phyloP scores from a whole-genome alignment of 306 rosid genomes.

The Comarum palustre region DNA sequence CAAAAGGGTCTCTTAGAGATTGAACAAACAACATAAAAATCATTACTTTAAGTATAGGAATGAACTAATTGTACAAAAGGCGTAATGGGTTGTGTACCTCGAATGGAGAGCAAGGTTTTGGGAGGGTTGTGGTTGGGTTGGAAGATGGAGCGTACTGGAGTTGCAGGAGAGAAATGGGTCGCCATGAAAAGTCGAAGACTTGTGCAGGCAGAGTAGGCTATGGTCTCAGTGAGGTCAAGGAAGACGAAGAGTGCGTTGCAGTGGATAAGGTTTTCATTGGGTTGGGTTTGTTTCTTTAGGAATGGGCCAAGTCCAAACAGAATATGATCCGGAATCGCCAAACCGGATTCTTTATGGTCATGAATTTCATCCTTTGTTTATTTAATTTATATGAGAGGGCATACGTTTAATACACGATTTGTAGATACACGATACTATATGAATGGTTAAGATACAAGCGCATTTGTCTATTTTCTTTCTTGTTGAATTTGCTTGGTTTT shows the following conservation, averaged over 20 bases:
- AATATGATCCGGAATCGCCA: not conserved
- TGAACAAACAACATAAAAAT: not conserved
- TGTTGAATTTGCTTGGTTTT: not conserved
- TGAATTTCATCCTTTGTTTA: no score
- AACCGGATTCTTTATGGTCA: not conserved
- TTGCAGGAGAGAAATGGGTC: conserved; percentile 51
- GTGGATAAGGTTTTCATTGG: conserved; percentile 40
- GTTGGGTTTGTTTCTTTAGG: not conserved
- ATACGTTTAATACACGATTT: no score
- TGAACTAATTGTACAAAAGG: not conserved
- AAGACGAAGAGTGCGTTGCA: not conserved
- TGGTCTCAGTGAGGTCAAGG: not conserved
- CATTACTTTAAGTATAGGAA: not conserved
- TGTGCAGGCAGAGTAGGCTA: not conserved
- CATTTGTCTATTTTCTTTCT: not conserved
- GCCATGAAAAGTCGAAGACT: conserved; percentile 53
- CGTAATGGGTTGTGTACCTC: conserved; percentile 28
- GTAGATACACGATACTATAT: no score
- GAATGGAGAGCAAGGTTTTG: conserved; percentile 35
- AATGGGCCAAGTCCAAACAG: not conserved
- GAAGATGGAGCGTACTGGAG: conserved; percentile 48
- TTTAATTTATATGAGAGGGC: no score
- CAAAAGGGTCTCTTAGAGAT: not conserved
- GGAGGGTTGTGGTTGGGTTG: conserved; percentile 42
- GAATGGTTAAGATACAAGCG: not conserved